phyloP scores from a whole-genome alignment of 495 filamentous ascomycete genomes.

The Trichocladium uniseriatum region DNA sequence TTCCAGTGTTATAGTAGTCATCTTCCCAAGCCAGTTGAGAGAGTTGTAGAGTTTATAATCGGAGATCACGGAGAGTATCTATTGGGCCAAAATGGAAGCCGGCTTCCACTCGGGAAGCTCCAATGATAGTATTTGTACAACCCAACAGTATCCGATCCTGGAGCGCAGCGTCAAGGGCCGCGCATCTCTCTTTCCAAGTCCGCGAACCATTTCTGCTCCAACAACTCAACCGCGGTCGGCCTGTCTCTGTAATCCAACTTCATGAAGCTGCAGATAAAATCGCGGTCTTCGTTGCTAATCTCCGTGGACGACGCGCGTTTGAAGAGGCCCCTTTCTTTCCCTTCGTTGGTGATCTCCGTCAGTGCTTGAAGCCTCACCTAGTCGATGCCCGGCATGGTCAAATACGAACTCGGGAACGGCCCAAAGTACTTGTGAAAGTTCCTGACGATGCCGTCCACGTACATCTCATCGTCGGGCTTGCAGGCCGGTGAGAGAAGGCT shows the following conservation, averaged over 20 bases:
- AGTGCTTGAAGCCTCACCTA: background rate
- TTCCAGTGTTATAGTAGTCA: no score
- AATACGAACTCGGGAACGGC: background rate
- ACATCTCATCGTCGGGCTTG: background rate
- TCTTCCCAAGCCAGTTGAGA: no score
- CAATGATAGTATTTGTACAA: no score
- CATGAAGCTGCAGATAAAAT: conserved; percentile 1
- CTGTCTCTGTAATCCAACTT: background rate
- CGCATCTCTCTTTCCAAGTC: background rate
- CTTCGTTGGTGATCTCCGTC: background rate
- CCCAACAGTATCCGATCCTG: no score
- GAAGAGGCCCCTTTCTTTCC: background rate
- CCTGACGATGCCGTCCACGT: background rate
- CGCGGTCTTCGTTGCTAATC: background rate
- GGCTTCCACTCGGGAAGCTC: no score
- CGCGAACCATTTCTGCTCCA: background rate
- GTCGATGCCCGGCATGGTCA: background rate
- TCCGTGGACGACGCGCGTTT: background rate
- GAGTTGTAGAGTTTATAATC: no score
- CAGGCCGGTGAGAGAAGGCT: background rate
- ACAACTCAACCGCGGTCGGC: background rate
- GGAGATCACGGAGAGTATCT: no score
- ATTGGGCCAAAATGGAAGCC: no score
- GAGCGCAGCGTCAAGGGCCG: background rate
- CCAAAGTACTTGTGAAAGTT: conserved; percentile 1